These are phyloP conservation scores for Aspergillus viridinutans DNA, from an alignment of 2,329 filamentous ascomycete species.

Conservation along the genomic window DNA sequence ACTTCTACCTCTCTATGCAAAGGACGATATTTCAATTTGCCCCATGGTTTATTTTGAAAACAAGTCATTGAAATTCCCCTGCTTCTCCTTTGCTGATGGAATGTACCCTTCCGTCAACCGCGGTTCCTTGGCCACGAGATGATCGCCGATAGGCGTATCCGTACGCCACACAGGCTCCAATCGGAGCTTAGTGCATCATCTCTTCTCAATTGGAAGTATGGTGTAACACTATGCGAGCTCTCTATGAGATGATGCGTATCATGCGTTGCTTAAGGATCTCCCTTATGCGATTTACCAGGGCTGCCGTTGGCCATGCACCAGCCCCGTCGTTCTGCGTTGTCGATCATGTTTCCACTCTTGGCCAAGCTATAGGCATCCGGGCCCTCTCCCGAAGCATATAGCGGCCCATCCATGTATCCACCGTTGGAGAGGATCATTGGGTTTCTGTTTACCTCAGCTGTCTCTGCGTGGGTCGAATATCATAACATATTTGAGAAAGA, in stretches of 20 bases:
- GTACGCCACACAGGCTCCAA: not conserved
- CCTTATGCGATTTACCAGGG: not conserved
- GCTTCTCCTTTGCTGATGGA: not conserved
- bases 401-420: slow-evolving; percentile 6
- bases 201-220: not conserved
- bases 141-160: slow-evolving; percentile 3
- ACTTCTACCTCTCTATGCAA: not conserved
- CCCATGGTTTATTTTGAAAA: not conserved
- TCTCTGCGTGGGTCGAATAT: slow-evolving; percentile 1
- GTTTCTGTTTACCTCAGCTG: not conserved
- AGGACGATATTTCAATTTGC: not conserved
- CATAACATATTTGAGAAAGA: slow-evolving; percentile 3
- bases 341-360: slow-evolving; percentile 13
- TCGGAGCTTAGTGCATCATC: not conserved
- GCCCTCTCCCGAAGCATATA: slow-evolving; percentile 13
- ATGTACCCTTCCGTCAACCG: not conserved
- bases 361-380: slow-evolving; percentile 14
- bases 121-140: not conserved
- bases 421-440: slow-evolving; percentile 6
- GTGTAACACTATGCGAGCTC: not conserved
- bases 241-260: not conserved
- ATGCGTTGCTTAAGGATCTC: not conserved
- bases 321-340: slow-evolving; percentile 5
- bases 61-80: not conserved
- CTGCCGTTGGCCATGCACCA: slow-evolving; percentile 7